phyloP scores from a whole-genome alignment of 2,329 filamentous ascomycete genomes.

The Penicillium janthinellum region DNA sequence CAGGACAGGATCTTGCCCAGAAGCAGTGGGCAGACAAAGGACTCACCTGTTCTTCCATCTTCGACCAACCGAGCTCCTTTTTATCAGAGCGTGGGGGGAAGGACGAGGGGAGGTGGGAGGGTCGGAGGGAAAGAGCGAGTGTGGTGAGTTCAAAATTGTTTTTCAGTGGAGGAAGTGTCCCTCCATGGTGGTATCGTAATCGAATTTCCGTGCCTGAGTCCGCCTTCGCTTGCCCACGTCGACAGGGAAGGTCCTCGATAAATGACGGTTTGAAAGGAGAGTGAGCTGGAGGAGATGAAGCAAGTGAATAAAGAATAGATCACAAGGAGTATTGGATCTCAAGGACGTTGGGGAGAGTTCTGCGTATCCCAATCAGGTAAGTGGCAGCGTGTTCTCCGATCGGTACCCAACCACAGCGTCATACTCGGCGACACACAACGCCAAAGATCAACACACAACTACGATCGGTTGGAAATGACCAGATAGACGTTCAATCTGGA shows the following conservation, averaged over 20 bases:
- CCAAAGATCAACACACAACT: background rate
- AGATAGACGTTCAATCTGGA: no score
- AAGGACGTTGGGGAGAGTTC: background rate
- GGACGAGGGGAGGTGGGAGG: conserved; percentile 11
- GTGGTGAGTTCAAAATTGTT: conserved; percentile 29
- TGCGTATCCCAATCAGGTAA: conserved; percentile 26
- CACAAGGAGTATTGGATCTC: background rate
- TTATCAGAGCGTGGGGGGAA: conserved; percentile 24
- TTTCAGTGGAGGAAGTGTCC: conserved; percentile 28
- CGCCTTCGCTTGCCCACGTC: conserved; percentile 21
- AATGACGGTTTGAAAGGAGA: background rate
- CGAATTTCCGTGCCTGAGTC: conserved; percentile 27
- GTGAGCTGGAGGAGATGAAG: background rate
- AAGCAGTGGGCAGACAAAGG: background rate
- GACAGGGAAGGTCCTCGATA: background rate
- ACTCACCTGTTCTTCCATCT: conserved; percentile 50
- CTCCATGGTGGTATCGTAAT: conserved; percentile 29
- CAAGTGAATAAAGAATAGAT: background rate
- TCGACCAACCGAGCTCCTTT: conserved; percentile 41
- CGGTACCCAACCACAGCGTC: conserved; percentile 4
- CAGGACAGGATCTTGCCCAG: background rate
- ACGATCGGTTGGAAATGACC: background rate
- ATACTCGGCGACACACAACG: background rate
- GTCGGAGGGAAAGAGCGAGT: conserved; percentile 28
- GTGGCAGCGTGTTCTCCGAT: conserved; percentile 19